Conservation (phyloP, 73 alveolate species). For the Stentor roeselii region DNA sequence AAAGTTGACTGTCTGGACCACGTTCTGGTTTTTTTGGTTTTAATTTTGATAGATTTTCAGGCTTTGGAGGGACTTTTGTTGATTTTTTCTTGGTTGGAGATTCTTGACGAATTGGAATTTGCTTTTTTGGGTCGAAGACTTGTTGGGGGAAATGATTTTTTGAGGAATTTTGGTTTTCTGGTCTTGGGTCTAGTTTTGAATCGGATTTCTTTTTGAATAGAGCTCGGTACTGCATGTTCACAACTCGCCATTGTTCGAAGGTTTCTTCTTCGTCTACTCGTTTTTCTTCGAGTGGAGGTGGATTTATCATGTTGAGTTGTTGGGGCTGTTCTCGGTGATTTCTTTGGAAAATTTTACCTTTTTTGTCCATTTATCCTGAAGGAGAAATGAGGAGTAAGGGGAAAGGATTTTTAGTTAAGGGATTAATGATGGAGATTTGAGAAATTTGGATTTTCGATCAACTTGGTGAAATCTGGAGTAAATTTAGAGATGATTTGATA, state of each 20-base stretch:
- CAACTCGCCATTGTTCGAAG: constrained; percentile 3
- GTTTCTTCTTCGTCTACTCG: constrained; percentile 6
- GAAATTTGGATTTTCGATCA: not conserved
- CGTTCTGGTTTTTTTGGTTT: constrained; percentile 6
- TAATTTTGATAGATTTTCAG: too few species aligned
- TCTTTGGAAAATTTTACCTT: not conserved
- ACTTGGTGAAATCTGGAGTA: not conserved
- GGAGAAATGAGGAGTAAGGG: not conserved
- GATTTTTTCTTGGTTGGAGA: not conserved
- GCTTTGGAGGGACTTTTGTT: not conserved
- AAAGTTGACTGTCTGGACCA: not conserved
- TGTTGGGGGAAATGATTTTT: not conserved
- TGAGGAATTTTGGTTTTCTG: not conserved
- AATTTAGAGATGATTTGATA: too few species aligned
- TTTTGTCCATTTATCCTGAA: not conserved
- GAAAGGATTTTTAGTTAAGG: too few species aligned
- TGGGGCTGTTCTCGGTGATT: constrained; percentile 20
- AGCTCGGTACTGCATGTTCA: constrained; percentile 22
- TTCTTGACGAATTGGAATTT: not conserved
- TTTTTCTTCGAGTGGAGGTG: not conserved
- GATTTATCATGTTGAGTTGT: constrained; percentile 1
- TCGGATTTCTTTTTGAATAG: not conserved
- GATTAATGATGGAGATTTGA: not conserved
- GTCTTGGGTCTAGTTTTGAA: not conserved
- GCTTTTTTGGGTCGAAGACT: not conserved